These are phyloP conservation scores for Exophiala spinifera DNA, from an alignment of 2,329 filamentous ascomycete genomes.

Conservation along the genomic window DNA sequence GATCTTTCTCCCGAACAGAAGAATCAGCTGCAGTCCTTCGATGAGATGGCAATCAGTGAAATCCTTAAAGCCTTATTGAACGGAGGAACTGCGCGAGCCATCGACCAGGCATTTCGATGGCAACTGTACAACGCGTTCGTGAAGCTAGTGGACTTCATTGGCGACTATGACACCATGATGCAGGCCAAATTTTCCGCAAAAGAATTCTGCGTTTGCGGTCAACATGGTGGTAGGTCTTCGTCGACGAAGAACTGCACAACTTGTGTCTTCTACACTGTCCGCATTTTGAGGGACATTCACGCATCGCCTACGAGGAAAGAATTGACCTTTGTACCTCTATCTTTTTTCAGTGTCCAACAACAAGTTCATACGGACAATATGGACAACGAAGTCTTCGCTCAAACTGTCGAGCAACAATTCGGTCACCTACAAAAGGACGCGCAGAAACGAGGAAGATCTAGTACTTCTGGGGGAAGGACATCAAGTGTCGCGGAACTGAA, in stretches of 20 bases:
- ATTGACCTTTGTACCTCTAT: slow-evolving; percentile 60
- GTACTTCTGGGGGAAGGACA: neutral
- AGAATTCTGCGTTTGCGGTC: slow-evolving; percentile 38
- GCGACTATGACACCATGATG: slow-evolving; percentile 42
- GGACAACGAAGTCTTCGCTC: slow-evolving; percentile 59
- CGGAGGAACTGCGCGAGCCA: slow-evolving; percentile 20
- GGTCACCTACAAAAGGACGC: slow-evolving; percentile 34
- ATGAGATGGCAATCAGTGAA: slow-evolving; percentile 38
- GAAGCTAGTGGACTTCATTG: slow-evolving; percentile 40
- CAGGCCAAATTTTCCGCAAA: slow-evolving; percentile 39
- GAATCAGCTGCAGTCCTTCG: slow-evolving; percentile 48
- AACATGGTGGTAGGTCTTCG: slow-evolving; percentile 24
- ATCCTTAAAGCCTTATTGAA: slow-evolving; percentile 37
- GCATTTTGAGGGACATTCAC: slow-evolving; percentile 61
- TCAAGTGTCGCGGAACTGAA: slow-evolving; percentile 6
- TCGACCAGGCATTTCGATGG: slow-evolving; percentile 41
- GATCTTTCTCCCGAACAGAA: slow-evolving; percentile 55
- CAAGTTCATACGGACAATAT: slow-evolving; percentile 55
- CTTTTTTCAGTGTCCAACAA: slow-evolving; percentile 65
- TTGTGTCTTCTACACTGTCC: slow-evolving; percentile 54
- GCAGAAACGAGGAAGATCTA: neutral
- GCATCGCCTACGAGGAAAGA: slow-evolving; percentile 50
- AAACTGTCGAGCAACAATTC: slow-evolving; percentile 61
- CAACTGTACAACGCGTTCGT: slow-evolving; percentile 44
- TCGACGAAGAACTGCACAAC: slow-evolving; percentile 44